A percentile compares a stretch with the other conserved stretches of the same genome.
Evolutionary conservation across 2,329 filamentous ascomycete genomes (phyloP).

Genomic region (Venturia pyrina): DNA sequence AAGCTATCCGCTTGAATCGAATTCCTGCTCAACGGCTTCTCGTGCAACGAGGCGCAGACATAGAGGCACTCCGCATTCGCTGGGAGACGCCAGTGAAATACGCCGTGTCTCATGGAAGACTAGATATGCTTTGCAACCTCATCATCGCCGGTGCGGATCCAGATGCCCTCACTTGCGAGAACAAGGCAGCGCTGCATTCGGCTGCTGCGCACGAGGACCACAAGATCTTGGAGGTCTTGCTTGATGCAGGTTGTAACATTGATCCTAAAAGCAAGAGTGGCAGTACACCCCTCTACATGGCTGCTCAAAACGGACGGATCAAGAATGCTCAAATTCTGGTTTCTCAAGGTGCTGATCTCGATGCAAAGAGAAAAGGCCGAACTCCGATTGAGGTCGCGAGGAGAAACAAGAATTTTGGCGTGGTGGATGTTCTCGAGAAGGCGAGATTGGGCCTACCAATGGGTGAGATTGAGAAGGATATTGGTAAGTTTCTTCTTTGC

Average conservation of each 20-base stretch:
- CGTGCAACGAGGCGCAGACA: background rate
- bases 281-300: conserved; percentile 1
- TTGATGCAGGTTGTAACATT: background rate
- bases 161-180: background rate
- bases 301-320: conserved; percentile 1
- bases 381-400: background rate
- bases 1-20: background rate
- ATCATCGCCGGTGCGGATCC: background rate
- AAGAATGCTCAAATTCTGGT: background rate
- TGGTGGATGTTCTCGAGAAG: background rate
- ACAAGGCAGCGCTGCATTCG: background rate
- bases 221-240: background rate
- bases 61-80: background rate
- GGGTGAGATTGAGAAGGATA: background rate
- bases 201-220: background rate
- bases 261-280: background rate
- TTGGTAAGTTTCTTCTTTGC: background rate
- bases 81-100: conserved; percentile 6
- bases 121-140: background rate
- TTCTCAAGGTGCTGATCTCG: background rate
- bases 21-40: background rate
- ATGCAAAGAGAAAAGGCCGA: conserved; percentile 1
- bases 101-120: background rate
- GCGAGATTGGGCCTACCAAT: background rate
- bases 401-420: background rate